These are phyloP conservation scores for Sporobolomyces phaffii DNA, from an alignment of 768 basidiomycete species.

Conservation along the genomic window DNA sequence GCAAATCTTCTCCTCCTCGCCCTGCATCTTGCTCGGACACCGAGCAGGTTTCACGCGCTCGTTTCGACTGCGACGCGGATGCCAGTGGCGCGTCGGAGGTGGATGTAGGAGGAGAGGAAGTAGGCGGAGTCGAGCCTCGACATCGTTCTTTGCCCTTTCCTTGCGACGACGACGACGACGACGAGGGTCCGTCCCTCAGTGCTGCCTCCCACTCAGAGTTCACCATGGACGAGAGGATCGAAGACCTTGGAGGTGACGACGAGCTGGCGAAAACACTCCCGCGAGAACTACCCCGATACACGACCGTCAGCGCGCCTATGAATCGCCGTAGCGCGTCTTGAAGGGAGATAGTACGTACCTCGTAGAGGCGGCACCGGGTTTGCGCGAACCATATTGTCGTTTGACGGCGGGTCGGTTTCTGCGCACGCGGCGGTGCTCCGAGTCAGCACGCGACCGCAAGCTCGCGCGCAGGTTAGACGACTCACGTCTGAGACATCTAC, in stretches of 20 bases:
- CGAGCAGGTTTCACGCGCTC: no score
- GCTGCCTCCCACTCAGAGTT: background rate
- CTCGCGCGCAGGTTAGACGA: no score
- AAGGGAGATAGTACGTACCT: no score
- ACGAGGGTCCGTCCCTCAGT: background rate
- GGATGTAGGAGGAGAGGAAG: background rate
- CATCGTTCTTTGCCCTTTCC: background rate
- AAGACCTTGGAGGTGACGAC: background rate
- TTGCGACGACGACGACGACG: background rate
- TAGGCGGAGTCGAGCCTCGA: background rate
- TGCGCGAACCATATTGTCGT: constrained; percentile 33
- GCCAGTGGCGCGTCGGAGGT: background rate
- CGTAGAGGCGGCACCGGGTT: no score
- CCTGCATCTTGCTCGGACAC: background rate
- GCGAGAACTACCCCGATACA: no score
- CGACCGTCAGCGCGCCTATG: no score
- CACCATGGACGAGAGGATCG: background rate
- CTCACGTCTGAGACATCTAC: no score
- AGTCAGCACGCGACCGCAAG: no score
- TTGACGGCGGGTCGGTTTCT: constrained; percentile 31
- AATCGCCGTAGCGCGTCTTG: no score
- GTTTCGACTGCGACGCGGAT: background rate
- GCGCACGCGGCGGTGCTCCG: no score
- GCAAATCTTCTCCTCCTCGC: background rate
- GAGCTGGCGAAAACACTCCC: background rate